phyloP scores from a whole-genome alignment of 371 early-diverging fungal genomes.

The Actinomucor elegans region DNA sequence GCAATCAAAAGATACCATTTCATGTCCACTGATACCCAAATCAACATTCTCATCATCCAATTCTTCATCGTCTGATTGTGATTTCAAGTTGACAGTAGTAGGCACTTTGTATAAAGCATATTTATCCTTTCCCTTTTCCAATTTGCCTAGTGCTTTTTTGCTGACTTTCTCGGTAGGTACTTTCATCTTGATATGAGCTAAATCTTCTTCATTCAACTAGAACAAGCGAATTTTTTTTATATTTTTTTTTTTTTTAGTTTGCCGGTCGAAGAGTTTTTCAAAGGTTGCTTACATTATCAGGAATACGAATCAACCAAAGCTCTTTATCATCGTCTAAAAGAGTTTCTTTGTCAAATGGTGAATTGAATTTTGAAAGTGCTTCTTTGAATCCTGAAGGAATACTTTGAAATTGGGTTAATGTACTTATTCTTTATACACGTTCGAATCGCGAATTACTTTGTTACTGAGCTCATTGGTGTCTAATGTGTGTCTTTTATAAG shows the following conservation, averaged over 20 bases:
- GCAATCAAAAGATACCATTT: slow-evolving; percentile 46
- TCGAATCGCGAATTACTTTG: neutral
- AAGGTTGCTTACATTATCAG: slow-evolving; percentile 32
- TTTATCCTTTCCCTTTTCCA: slow-evolving; percentile 24
- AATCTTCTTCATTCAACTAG: slow-evolving; percentile 35
- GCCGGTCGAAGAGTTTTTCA: too few species aligned
- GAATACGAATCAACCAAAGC: slow-evolving; percentile 51
- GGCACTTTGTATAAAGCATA: slow-evolving; percentile 41
- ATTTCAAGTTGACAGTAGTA: slow-evolving; percentile 4
- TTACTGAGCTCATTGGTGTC: neutral
- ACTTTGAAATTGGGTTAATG: neutral
- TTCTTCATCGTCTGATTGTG: slow-evolving; percentile 8
- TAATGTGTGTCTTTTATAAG: too few species aligned
- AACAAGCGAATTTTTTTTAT: neutral
- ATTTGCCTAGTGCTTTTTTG: slow-evolving; percentile 27
- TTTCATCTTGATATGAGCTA: slow-evolving; percentile 29
- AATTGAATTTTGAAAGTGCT: slow-evolving; percentile 16
- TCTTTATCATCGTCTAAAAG: slow-evolving; percentile 45
- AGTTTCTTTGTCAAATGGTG: slow-evolving; percentile 25
- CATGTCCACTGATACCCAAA: slow-evolving; percentile 49
- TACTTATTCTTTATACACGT: neutral
- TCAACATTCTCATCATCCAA: slow-evolving; percentile 20
- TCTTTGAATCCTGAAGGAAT: slow-evolving; percentile 21
- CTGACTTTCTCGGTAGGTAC: slow-evolving; percentile 10
- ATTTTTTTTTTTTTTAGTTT: neutral